These are phyloP conservation scores for Solanum lycopersicoides DNA, from an alignment of 257 asterid genomes.

Conservation along the genomic window DNA sequence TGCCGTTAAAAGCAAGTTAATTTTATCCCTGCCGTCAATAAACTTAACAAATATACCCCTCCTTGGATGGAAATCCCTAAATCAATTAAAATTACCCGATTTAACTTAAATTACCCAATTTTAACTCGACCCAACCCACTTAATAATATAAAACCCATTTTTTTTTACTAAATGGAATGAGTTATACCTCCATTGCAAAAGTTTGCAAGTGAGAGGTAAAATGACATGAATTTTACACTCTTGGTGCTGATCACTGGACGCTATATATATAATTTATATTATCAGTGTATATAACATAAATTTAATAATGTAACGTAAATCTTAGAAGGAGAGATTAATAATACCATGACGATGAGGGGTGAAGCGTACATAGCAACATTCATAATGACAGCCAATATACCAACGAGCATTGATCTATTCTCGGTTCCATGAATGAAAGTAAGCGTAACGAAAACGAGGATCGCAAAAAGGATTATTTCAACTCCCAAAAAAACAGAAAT, in stretches of 20 bases:
- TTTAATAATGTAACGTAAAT: not conserved
- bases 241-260: constrained; percentile 50
- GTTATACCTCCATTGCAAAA: constrained; percentile 36
- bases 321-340: not conserved
- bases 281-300: not conserved
- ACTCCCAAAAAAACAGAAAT: constrained; percentile 11
- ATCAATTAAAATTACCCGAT: too few species aligned
- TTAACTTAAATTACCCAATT: too few species aligned
- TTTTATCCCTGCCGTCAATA: too few species aligned
- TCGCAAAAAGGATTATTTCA: constrained; percentile 13
- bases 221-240: constrained; percentile 83
- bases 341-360: constrained; percentile 54
- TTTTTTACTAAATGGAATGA: too few species aligned
- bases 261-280: constrained; percentile 9
- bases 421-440: constrained; percentile 25
- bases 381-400: constrained; percentile 31
- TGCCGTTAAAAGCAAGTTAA: too few species aligned
- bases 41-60: too few species aligned
- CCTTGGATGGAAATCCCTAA: too few species aligned
- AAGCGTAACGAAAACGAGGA: constrained; percentile 22
- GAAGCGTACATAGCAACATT: constrained; percentile 49
- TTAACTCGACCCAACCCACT: too few species aligned
- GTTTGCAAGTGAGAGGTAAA: constrained; percentile 48
- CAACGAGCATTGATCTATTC: constrained; percentile 32
- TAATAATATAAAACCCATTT: too few species aligned